A percentile compares a stretch with the other conserved stretches of the same genome.
These are phyloP conservation scores for Hygrocybe coccinea DNA, from an alignment of 768 basidiomycete genomes.

Conservation along the genomic window DNA sequence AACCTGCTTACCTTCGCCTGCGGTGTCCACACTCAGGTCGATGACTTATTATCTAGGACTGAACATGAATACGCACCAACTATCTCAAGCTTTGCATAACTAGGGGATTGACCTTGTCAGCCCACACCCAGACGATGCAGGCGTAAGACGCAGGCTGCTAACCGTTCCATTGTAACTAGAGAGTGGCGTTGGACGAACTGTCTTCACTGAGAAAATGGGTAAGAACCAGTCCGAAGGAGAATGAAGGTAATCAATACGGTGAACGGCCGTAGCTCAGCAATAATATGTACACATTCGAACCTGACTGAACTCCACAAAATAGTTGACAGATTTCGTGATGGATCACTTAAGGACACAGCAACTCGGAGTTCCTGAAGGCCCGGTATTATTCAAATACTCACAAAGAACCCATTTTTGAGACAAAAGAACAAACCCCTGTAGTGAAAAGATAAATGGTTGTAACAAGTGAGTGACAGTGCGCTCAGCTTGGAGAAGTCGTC, in stretches of 20 bases:
- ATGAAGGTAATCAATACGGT: background rate
- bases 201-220: background rate
- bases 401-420: background rate
- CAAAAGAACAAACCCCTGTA: background rate
- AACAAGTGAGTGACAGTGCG: background rate
- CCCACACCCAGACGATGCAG: background rate
- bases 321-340: background rate
- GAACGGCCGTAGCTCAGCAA: background rate
- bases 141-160: background rate
- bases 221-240: background rate
- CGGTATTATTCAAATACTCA: background rate
- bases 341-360: background rate
- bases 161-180: slow-evolving; percentile 7
- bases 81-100: slow-evolving; percentile 97
- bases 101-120: slow-evolving; percentile 29
- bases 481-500: too few species aligned
- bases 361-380: background rate
- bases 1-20: slow-evolving; percentile 48
- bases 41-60: too few species aligned
- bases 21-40: background rate
- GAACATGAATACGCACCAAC: too few species aligned
- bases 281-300: background rate
- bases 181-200: background rate
- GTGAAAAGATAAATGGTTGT: background rate
- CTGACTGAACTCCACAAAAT: background rate